phyloP scores from a whole-genome alignment of 257 asterid species.

The Apocynum venetum region DNA sequence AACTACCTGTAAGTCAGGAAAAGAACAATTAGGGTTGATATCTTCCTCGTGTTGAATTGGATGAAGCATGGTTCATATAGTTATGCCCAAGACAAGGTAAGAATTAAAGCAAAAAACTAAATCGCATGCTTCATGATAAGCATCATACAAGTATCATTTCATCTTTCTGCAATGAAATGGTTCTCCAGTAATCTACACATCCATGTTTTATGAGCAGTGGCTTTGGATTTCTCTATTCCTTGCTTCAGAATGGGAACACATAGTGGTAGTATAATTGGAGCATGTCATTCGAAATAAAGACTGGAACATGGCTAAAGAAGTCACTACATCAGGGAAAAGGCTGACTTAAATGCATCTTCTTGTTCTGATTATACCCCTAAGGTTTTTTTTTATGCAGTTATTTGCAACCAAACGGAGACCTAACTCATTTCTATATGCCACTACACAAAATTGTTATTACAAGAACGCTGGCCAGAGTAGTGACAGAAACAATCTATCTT shows the following conservation, averaged over 20 bases:
- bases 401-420: background rate
- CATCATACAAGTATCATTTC: background rate
- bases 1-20: constrained; percentile 50
- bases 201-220: background rate
- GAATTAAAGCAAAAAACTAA: background rate
- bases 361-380: background rate
- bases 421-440: background rate
- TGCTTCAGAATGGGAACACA: background rate
- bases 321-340: background rate
- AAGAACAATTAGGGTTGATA: background rate
- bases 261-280: background rate
- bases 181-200: background rate
- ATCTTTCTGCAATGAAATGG: background rate
- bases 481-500: background rate
- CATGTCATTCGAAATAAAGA: background rate
- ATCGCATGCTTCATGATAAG: background rate
- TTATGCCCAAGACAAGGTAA: background rate
- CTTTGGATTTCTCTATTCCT: background rate
- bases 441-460: background rate
- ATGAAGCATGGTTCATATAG: background rate
- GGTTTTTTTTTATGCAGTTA: background rate
- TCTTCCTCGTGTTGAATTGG: background rate
- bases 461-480: background rate
- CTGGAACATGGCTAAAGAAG: background rate
- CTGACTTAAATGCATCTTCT: background rate